Conservation (phyloP, 2,329 filamentous ascomycete genomes). For the Fusarium acutatum region DNA sequence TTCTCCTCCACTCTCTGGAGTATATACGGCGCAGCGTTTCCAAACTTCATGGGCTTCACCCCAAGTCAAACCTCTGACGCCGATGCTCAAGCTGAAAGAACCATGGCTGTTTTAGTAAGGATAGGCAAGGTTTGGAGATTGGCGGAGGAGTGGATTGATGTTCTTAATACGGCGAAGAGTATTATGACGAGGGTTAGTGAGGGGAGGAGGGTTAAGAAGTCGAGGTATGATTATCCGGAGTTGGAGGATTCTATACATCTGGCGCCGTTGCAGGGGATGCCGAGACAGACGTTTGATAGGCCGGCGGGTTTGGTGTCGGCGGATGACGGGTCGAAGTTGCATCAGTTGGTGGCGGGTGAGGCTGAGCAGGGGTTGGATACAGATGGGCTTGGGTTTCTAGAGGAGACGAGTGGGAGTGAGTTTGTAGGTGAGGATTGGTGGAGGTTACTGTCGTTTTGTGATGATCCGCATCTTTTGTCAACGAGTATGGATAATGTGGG, state of each 20-base stretch:
- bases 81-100: constrained; percentile 20
- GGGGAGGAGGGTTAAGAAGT: constrained; percentile 18
- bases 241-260: constrained; percentile 38
- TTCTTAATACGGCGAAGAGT: constrained; percentile 32
- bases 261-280: constrained; percentile 37
- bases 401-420: constrained; percentile 1
- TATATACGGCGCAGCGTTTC: constrained; percentile 34
- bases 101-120: constrained; percentile 13
- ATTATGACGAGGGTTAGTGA: constrained; percentile 18
- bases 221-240: constrained; percentile 39
- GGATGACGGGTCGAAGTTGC: neutral
- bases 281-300: constrained; percentile 21
- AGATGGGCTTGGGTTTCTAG: neutral
- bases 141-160: constrained; percentile 39
- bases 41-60: constrained; percentile 30
- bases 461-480: constrained; percentile 39
- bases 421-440: constrained; percentile 36
- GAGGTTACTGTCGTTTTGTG: constrained; percentile 37
- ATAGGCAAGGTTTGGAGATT: constrained; percentile 34
- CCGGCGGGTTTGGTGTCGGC: neutral
- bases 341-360: neutral
- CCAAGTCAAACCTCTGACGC: neutral
- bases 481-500: constrained; percentile 21
- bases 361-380: neutral
- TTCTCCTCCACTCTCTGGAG: constrained; percentile 32